Conservation (phyloP, 73 alveolate species). For the Paramecium tetraurelia region DNA sequence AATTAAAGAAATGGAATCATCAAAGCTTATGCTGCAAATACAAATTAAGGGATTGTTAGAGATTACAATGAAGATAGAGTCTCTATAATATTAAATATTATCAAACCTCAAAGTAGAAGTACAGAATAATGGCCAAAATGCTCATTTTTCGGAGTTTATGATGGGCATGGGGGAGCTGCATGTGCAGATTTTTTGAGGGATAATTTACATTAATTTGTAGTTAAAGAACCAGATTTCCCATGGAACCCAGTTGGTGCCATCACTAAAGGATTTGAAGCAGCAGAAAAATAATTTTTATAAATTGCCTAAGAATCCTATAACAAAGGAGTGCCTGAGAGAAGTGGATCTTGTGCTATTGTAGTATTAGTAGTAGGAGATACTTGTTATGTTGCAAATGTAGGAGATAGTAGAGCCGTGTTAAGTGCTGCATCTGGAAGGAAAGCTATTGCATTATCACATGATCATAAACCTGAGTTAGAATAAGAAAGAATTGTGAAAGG, state of each 20-base stretch:
- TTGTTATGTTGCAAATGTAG: conserved; percentile 94
- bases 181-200: conserved; percentile 96
- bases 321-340: conserved; percentile 76
- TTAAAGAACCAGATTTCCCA: conserved; percentile 79
- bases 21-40: conserved; percentile 93
- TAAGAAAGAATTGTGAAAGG: conserved; percentile 81
- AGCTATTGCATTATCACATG: conserved; percentile 77
- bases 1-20: conserved; percentile 83
- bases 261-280: conserved; percentile 82
- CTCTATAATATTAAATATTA: conserved; percentile 83
- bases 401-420: conserved; percentile 91
- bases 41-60: conserved; percentile 95
- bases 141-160: conserved; percentile 96
- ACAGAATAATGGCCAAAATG: conserved; percentile 88
- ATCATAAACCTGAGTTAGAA: conserved; percentile 94
- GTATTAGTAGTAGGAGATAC: conserved; percentile 81
- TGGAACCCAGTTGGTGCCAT: conserved; percentile 85
- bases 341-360: conserved; percentile 96
- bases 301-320: conserved; percentile 76
- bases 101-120: conserved; percentile 68
- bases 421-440: conserved; percentile 72
- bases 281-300: conserved; percentile 87
- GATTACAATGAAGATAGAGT: conserved; percentile 97
- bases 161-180: conserved; percentile 98
- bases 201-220: conserved; percentile 80